A percentile compares a stretch with the other conserved stretches of the same genome.
Conservation (phyloP, 345 rosid species). For the Rhizophora mangle region DNA sequence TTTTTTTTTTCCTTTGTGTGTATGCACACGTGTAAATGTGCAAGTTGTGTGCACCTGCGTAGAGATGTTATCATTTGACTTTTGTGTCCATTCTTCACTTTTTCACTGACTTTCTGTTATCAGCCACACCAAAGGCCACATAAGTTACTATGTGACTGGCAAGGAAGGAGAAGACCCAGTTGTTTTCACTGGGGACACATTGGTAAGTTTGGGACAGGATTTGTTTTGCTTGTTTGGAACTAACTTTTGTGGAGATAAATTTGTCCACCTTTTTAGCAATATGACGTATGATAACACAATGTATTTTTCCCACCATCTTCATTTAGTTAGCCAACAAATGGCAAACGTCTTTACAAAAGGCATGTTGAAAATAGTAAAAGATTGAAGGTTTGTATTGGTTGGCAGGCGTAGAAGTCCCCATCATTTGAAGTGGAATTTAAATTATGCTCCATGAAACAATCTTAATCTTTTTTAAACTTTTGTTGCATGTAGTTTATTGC, state of each 20-base stretch:
- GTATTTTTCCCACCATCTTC: background rate
- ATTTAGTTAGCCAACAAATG: background rate
- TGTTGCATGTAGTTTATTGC: slow-evolving; percentile 62
- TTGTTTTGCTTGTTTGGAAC: background rate
- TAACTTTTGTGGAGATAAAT: background rate
- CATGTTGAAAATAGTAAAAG: background rate
- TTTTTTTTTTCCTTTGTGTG: too few species aligned
- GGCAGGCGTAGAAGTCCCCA: background rate
- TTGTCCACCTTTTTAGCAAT: background rate
- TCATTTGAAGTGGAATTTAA: background rate
- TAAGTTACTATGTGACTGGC: slow-evolving; percentile 69
- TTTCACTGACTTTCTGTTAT: slow-evolving; percentile 17
- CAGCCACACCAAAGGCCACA: slow-evolving; percentile 92
- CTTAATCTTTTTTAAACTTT: background rate
- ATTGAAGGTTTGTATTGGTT: background rate
- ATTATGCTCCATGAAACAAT: background rate
- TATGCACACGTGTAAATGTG: too few species aligned
- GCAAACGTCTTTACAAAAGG: background rate
- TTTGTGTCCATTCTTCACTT: slow-evolving; percentile 3
- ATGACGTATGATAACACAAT: background rate
- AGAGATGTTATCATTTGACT: background rate
- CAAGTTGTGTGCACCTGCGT: background rate
- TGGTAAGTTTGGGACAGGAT: slow-evolving; percentile 41
- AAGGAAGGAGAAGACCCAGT: slow-evolving; percentile 61
- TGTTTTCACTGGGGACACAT: slow-evolving; percentile 90